Percentiles rank a stretch among this genome's conserved stretches.
phyloP scores from a whole-genome alignment of 1,139 yeast genomes.

The Taphrina deformans region DNA sequence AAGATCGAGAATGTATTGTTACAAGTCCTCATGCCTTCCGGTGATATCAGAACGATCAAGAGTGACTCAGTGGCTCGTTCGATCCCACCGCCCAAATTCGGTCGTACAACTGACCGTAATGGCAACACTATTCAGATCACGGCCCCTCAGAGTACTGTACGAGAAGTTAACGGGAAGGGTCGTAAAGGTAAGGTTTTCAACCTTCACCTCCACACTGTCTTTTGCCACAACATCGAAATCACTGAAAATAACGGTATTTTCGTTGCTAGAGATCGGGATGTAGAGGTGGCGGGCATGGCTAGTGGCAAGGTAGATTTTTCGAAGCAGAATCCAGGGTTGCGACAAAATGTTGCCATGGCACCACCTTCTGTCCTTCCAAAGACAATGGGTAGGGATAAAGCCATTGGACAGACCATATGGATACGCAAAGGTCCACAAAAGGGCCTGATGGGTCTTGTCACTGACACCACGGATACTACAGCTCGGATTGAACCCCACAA shows the following conservation, averaged over 20 bases:
- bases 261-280: slow-evolving; percentile 25
- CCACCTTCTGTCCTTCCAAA: slow-evolving; percentile 54
- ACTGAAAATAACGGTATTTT: slow-evolving; percentile 70
- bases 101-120: slow-evolving; percentile 76
- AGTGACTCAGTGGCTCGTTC: slow-evolving; percentile 81
- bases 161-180: slow-evolving; percentile 73
- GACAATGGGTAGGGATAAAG: slow-evolving; percentile 73
- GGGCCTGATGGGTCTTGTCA: slow-evolving; percentile 90
- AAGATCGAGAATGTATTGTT: slow-evolving; percentile 85
- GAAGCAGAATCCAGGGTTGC: slow-evolving; percentile 24
- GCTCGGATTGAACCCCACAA: slow-evolving; percentile 95
- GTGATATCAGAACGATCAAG: slow-evolving; percentile 66
- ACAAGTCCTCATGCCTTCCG: slow-evolving; percentile 79
- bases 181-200: slow-evolving; percentile 87
- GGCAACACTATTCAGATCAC: slow-evolving; percentile 87
- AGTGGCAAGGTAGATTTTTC: slow-evolving; percentile 33
- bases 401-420: slow-evolving; percentile 79
- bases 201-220: slow-evolving; percentile 74
- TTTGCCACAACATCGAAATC: slow-evolving; percentile 74
- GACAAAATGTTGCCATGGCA: slow-evolving; percentile 45
- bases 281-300: slow-evolving; percentile 44
- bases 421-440: slow-evolving; percentile 84
- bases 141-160: slow-evolving; percentile 63
- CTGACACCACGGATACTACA: slow-evolving; percentile 84
- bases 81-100: slow-evolving; percentile 62